These are phyloP conservation scores for Mrakia blollopis DNA, from an alignment of 768 basidiomycete species.

Conservation along the genomic window DNA sequence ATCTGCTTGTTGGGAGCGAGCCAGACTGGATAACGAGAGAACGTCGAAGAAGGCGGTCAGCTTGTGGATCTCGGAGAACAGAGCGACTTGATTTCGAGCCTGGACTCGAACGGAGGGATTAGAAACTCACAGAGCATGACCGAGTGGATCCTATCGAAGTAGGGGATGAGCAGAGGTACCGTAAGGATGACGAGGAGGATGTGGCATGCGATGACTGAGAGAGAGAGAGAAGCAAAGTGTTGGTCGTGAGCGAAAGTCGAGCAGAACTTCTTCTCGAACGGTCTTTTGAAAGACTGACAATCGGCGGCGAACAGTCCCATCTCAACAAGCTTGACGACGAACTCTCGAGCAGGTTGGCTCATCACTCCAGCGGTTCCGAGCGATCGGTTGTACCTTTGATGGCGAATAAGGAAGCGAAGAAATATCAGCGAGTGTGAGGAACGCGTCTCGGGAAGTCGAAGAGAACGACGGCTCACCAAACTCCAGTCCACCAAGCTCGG, in stretches of 20 bases:
- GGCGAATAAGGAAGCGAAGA: background rate
- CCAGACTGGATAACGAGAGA: slow-evolving; percentile 79
- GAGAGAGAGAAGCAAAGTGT: background rate
- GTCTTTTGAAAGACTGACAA: slow-evolving; percentile 42
- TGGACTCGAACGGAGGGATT: slow-evolving; percentile 29
- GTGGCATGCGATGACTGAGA: slow-evolving; percentile 30
- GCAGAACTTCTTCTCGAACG: too few species aligned
- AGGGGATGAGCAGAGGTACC: slow-evolving; percentile 81
- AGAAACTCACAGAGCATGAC: slow-evolving; percentile 75
- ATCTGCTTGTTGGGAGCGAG: slow-evolving; percentile 90
- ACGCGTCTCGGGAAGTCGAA: too few species aligned
- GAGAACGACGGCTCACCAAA: slow-evolving; percentile 52
- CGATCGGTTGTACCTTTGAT: slow-evolving; percentile 66
- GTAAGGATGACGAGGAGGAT: slow-evolving; percentile 85
- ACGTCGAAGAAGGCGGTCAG: slow-evolving; percentile 80
- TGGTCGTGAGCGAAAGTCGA: background rate
- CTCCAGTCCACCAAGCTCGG: slow-evolving; percentile 94
- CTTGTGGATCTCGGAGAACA: slow-evolving; percentile 55
- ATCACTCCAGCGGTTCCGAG: slow-evolving; percentile 84
- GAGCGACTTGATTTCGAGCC: background rate
- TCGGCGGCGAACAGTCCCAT: slow-evolving; percentile 93
- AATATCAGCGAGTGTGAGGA: background rate
- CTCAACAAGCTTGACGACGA: slow-evolving; percentile 95
- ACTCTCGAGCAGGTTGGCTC: slow-evolving; percentile 97
- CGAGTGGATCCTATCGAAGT: slow-evolving; percentile 84